phyloP scores from a whole-genome alignment of 2,329 filamentous ascomycete species.

The Apiospora hydei region DNA sequence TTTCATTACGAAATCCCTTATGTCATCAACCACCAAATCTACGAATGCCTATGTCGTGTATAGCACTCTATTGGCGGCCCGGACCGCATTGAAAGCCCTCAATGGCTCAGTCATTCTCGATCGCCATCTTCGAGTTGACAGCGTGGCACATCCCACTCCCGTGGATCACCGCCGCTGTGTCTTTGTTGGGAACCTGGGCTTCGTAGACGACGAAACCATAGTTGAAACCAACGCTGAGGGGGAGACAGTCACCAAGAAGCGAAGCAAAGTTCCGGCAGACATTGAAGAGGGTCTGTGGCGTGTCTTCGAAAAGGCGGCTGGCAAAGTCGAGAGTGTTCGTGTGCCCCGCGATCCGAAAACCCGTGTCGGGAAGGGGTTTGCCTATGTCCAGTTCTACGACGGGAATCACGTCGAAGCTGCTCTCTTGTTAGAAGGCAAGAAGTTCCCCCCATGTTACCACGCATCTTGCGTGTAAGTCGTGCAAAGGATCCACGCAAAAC shows the following conservation, averaged over 20 bases:
- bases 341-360: conserved; percentile 90
- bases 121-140: conserved; percentile 89
- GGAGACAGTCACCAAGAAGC: conserved; percentile 74
- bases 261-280: conserved; percentile 78
- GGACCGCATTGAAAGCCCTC: conserved; percentile 76
- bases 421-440: conserved; percentile 86
- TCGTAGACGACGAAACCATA: conserved; percentile 89
- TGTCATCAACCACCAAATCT: conserved; percentile 89
- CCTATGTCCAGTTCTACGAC: conserved; percentile 96
- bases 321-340: conserved; percentile 90
- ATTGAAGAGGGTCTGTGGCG: conserved; percentile 93
- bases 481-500: conserved; percentile 78
- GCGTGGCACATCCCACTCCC: conserved; percentile 83
- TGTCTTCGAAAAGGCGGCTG: conserved; percentile 74
- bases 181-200: conserved; percentile 95
- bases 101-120: conserved; percentile 87
- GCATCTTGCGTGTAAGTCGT: conserved; percentile 83
- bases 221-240: conserved; percentile 70
- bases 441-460: conserved; percentile 94
- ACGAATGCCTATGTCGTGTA: conserved; percentile 96
- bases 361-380: conserved; percentile 93
- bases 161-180: conserved; percentile 89
- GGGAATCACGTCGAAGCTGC: conserved; percentile 90
- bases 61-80: conserved; percentile 75
- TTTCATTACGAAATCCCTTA: conserved; percentile 87